These are phyloP conservation scores for Gentiana macrophylla DNA, from an alignment of 257 asterid genomes.

Conservation along the genomic window DNA sequence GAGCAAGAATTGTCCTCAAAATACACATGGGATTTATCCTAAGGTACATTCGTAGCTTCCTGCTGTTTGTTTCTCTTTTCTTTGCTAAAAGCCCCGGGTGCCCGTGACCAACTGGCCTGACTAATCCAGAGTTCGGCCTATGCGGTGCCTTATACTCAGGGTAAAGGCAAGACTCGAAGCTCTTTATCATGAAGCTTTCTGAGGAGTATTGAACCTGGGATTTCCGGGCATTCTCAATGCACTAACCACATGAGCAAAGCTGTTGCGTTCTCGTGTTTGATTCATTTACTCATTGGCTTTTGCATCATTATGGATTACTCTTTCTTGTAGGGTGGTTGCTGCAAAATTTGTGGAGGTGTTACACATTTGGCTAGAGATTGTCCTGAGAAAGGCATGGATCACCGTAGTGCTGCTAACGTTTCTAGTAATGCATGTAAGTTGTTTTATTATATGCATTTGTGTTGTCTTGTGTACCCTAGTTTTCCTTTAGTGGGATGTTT, in stretches of 20 bases:
- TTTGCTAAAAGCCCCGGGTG: too few relatives aligned
- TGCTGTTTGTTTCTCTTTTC: not conserved
- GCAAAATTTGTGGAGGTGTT: conserved; percentile 82
- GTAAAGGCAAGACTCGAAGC: too few relatives aligned
- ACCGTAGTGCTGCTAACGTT: conserved; percentile 14
- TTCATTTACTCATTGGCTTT: not conserved
- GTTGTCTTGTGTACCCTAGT: too few relatives aligned
- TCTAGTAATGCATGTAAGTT: conserved; percentile 43
- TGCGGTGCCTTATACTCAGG: too few relatives aligned
- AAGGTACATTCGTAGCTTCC: conserved; percentile 38
- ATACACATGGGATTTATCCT: conserved; percentile 75
- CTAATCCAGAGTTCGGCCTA: too few relatives aligned
- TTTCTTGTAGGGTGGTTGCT: conserved; percentile 68
- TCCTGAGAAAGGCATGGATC: conserved; percentile 46
- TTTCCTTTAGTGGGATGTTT: too few relatives aligned
- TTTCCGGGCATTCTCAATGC: too few relatives aligned
- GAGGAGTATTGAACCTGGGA: too few relatives aligned
- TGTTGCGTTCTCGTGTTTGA: not conserved
- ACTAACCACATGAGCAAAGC: too few relatives aligned
- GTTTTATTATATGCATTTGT: not conserved
- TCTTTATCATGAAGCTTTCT: too few relatives aligned
- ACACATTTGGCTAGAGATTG: conserved; percentile 94
- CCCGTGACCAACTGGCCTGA: too few relatives aligned
- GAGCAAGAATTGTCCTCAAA: conserved; percentile 87
- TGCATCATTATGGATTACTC: conserved; percentile 2